Evolutionary conservation across 371 early-diverging fungal genomes (phyloP).

Genomic region (Batkoa obscura): DNA sequence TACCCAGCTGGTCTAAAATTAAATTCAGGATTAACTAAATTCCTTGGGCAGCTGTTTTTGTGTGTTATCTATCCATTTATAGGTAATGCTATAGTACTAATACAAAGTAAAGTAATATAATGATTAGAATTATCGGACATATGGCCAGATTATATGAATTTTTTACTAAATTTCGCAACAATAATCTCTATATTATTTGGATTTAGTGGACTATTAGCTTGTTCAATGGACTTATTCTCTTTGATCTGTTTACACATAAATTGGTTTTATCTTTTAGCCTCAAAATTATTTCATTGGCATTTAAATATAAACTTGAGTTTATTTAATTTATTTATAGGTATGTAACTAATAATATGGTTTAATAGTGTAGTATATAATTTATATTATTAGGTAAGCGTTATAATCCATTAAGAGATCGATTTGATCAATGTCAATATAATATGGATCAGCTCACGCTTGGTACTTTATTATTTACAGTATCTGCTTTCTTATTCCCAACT

Average conservation of each 20-base stretch:
- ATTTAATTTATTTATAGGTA: slow-evolving; percentile 81
- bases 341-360: neutral
- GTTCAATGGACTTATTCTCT: slow-evolving; percentile 61
- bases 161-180: neutral
- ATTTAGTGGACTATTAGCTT: slow-evolving; percentile 52
- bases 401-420: slow-evolving; percentile 75
- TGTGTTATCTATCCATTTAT: slow-evolving; percentile 82
- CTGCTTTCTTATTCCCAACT: slow-evolving; percentile 88
- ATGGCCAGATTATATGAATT: neutral
- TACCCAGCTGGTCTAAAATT: slow-evolving; percentile 94
- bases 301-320: slow-evolving; percentile 73
- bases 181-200: slow-evolving; percentile 37
- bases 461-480: slow-evolving; percentile 79
- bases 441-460: slow-evolving; percentile 87
- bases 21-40: slow-evolving; percentile 69
- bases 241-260: slow-evolving; percentile 76
- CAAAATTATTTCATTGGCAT: slow-evolving; percentile 84
- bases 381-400: slow-evolving; percentile 44
- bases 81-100: slow-evolving; percentile 15
- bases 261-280: slow-evolving; percentile 83
- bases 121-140: too few relatives aligned
- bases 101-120: neutral
- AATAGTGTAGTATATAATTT: neutral
- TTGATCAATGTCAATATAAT: slow-evolving; percentile 88
- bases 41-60: slow-evolving; percentile 80